phyloP scores from a whole-genome alignment of 192 early-diverging fungal genomes.

The Nowakowskiella sp. region DNA sequence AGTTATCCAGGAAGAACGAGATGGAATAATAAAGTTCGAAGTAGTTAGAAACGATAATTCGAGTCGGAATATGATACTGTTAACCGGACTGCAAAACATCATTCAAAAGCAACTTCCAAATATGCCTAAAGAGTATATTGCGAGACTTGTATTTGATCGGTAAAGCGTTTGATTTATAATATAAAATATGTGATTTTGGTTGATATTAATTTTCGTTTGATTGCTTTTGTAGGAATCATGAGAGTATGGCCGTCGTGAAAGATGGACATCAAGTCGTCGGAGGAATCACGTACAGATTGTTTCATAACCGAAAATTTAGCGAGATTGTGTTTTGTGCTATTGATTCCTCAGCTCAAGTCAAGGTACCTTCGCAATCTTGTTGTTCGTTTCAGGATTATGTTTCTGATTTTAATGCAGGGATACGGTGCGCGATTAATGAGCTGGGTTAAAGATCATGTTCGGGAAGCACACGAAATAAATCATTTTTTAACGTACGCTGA shows the following conservation, averaged over 20 bases:
- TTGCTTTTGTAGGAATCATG: constrained; percentile 59
- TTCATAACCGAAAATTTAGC: constrained; percentile 79
- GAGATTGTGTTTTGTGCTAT: constrained; percentile 99
- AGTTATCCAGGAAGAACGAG: constrained; percentile 31
- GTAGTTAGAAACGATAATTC: constrained; percentile 76
- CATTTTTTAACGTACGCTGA: constrained; percentile 98
- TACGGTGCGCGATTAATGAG: constrained; percentile 96
- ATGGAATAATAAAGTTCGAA: constrained; percentile 34
- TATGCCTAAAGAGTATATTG: constrained; percentile 98
- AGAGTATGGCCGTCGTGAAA: constrained; percentile 70
- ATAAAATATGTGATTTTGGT: neutral
- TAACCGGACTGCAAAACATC: constrained; percentile 92
- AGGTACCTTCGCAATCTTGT: constrained; percentile 38
- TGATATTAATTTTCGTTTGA: neutral
- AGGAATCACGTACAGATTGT: constrained; percentile 92
- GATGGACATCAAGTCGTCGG: constrained; percentile 71
- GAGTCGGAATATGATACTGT: constrained; percentile 72
- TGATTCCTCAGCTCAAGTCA: constrained; percentile 81
- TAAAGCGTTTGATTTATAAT: constrained; percentile 18
- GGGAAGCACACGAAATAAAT: constrained; percentile 56
- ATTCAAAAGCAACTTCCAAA: constrained; percentile 96
- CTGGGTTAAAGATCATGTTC: constrained; percentile 90
- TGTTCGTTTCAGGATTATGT: neutral
- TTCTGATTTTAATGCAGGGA: constrained; percentile 46
- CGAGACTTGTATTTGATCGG: constrained; percentile 88